Evolutionary conservation across 2,329 filamentous ascomycete genomes (phyloP), one percentile per base, ranked within the genome.

Genomic region (Blastomyces gilchristii): DNA sequence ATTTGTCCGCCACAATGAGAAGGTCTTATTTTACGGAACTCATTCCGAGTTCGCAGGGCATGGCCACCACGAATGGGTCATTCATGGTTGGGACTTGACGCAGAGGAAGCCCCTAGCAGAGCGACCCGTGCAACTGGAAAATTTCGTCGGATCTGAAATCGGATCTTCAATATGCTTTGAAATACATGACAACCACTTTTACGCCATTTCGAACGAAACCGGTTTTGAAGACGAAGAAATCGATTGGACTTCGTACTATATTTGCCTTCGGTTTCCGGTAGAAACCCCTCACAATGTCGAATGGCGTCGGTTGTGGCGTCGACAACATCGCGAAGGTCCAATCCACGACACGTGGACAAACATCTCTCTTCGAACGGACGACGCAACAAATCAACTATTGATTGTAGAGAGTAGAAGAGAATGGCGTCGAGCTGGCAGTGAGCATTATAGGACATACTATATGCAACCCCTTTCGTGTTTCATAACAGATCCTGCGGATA

Each of bases 311-410:
- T 80, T 87, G 54, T 90, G 86, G 82, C 80, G 88, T 8, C 82
- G 88, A 18, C 80, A 87, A 59, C 85, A 90, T 67, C 77, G 76
- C 37, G 88, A 91, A 71, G 88, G 88, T 0, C 83, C 87, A 0
- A 85, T 91, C 18, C 87, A 91, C 67, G 86, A 91, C 68, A 82
- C 87, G 2, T 92, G 88, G 88, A 87, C 84, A 0, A 83, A 85
- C 63, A 75, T 92, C 3, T 81, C 81, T 3, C 76, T 91, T 1
- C 80, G 83, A 37, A 78, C 77, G 43, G 83, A 89, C 64, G 85
- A 89, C 64, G 68, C 69, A 12, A 85, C 82, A 0, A 83, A 84
- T 1, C 73, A 79, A 16, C 73, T 88, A 1, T 78, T 82, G 60
- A 85, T 90, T 22, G 74, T 89, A 0, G 89, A 92, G 72, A 83